Percentiles rank a stretch among this genome's conserved stretches.
phyloP scores from a whole-genome alignment of 495 filamentous ascomycete species.

The Penicillium waksmanii region DNA sequence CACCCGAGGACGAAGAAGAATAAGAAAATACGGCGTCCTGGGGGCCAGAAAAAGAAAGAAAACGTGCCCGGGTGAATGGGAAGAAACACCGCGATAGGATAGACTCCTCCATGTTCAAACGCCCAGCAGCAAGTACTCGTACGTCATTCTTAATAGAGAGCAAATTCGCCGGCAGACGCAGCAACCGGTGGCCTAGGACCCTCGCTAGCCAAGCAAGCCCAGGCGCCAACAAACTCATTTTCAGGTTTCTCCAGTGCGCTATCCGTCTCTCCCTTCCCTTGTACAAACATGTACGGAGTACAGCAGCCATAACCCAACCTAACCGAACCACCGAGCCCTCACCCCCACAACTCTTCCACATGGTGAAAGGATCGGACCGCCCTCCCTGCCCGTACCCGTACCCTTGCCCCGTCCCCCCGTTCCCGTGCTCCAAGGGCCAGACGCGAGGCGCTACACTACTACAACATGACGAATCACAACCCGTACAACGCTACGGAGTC shows the following conservation, averaged over 20 bases:
- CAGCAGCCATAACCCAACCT: background rate
- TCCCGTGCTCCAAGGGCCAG: background rate
- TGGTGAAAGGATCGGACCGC: slow-evolving; percentile 22
- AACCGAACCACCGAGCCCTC: background rate
- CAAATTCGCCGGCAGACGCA: background rate
- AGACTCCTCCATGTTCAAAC: background rate
- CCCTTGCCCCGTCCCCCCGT: background rate
- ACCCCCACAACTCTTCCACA: slow-evolving; percentile 10
- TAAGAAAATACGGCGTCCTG: background rate
- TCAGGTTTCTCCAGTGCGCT: background rate
- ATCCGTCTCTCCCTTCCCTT: too few species aligned
- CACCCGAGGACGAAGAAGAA: background rate
- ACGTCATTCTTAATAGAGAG: background rate
- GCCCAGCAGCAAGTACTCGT: background rate
- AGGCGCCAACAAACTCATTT: slow-evolving; percentile 9
- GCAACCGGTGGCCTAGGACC: background rate
- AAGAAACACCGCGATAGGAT: background rate
- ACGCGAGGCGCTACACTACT: background rate
- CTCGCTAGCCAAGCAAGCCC: slow-evolving; percentile 5
- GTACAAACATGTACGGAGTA: too few species aligned
- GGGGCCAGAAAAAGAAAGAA: background rate
- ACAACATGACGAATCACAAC: background rate
- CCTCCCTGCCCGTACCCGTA: slow-evolving; percentile 4
- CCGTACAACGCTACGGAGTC: background rate
- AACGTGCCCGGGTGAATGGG: background rate